These are phyloP conservation scores for Naganishia liquefaciens DNA, from an alignment of 1,284 basidiomycete species.

Conservation along the genomic window DNA sequence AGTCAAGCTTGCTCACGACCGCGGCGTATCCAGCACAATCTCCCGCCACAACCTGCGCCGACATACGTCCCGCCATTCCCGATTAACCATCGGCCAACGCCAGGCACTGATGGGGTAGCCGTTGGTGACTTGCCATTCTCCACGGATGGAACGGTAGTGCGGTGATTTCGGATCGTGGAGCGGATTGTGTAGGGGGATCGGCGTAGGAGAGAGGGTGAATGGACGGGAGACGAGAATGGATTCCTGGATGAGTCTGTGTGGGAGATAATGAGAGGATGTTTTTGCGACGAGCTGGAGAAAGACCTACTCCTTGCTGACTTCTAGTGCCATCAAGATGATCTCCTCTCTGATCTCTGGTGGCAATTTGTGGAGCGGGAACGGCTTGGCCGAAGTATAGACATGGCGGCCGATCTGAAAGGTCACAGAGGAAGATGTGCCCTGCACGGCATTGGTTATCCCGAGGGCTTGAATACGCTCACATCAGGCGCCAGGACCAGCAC, in stretches of 20 bases:
- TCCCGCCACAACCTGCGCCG: constrained; percentile 36
- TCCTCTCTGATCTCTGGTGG: constrained; percentile 40
- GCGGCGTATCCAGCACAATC: constrained; percentile 34
- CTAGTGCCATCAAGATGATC: constrained; percentile 42
- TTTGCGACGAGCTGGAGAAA: not conserved
- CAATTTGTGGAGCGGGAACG: constrained; percentile 38
- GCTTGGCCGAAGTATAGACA: constrained; percentile 40
- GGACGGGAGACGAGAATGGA: constrained; percentile 35
- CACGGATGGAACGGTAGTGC: constrained; percentile 40
- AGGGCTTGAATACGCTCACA: constrained; percentile 35
- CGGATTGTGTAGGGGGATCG: constrained; percentile 33
- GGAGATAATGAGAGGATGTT: not conserved
- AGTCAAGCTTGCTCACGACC: constrained; percentile 34
- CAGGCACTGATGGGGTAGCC: constrained; percentile 42
- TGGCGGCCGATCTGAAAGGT: constrained; percentile 41
- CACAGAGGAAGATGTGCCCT: constrained; percentile 38
- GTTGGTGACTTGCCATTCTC: constrained; percentile 40
- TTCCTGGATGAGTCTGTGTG: constrained; percentile 39
- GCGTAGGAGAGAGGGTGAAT: constrained; percentile 12
- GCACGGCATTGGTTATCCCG: constrained; percentile 43
- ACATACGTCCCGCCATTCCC: constrained; percentile 41
- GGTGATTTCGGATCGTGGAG: constrained; percentile 37
- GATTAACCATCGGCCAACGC: constrained; percentile 38
- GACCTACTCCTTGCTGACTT: constrained; percentile 38
- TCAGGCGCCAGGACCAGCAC: not conserved